Percentiles rank a stretch among this genome's conserved stretches.
Evolutionary conservation across 2,329 filamentous ascomycete species (phyloP).

Genomic region (Aspergillus quadricinctus): DNA sequence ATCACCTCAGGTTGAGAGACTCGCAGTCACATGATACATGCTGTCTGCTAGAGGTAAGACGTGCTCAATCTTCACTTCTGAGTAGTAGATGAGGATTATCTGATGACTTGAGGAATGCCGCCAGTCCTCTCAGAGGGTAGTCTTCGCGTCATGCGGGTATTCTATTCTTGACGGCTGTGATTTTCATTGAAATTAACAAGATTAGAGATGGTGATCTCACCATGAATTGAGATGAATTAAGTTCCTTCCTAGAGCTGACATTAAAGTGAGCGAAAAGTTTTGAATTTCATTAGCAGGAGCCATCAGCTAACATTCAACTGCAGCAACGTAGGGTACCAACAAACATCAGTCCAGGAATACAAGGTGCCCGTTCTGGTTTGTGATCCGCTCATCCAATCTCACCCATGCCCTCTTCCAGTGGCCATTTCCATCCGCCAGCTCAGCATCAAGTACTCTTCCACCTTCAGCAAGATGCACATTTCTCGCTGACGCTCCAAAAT

Average conservation of each 20-base stretch:
- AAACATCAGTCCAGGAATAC: slow-evolving; percentile 18
- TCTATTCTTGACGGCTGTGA: no score
- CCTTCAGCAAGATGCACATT: slow-evolving; percentile 27
- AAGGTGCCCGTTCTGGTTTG: slow-evolving; percentile 35
- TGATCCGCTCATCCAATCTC: slow-evolving; percentile 36
- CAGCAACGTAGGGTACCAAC: not conserved
- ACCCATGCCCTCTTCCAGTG: slow-evolving; percentile 29
- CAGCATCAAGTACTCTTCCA: slow-evolving; percentile 31
- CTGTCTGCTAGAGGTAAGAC: not conserved
- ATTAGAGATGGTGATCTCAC: no score
- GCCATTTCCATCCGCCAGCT: slow-evolving; percentile 31
- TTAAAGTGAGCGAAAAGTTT: no score
- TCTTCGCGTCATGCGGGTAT: no score
- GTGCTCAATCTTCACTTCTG: not conserved
- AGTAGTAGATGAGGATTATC: no score
- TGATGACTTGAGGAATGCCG: no score
- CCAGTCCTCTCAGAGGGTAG: no score
- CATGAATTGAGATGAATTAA: not conserved
- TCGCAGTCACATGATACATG: not conserved
- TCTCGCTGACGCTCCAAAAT: slow-evolving; percentile 33
- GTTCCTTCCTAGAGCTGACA: no score
- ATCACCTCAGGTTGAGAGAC: not conserved
- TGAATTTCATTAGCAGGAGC: not conserved
- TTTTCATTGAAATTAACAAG: no score
- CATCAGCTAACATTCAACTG: not conserved